phyloP scores from a whole-genome alignment of 768 basidiomycete genomes.

The Asterophora parasitica region DNA sequence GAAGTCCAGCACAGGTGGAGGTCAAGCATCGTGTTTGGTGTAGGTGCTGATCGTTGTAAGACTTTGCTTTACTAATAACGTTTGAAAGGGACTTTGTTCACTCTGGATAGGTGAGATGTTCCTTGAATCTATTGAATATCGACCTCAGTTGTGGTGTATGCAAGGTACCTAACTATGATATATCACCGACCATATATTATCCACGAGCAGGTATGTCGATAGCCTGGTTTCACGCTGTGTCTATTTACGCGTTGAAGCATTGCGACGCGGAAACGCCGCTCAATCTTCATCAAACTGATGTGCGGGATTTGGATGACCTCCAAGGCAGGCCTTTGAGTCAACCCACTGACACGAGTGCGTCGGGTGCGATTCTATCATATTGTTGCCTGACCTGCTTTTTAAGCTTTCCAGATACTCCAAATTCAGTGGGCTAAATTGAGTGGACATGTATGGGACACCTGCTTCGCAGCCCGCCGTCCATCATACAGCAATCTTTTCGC shows the following conservation, averaged over 20 bases:
- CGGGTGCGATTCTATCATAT: background rate
- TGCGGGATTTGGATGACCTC: background rate
- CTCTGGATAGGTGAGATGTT: constrained; percentile 10
- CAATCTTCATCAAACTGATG: constrained; percentile 5
- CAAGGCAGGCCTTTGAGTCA: constrained; percentile 4
- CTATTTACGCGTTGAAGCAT: constrained; percentile 6
- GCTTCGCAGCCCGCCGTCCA: constrained; percentile 3
- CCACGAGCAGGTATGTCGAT: constrained; percentile 8
- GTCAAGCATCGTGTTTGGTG: constrained; percentile 10
- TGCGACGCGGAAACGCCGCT: constrained; percentile 7
- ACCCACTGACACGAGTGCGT: constrained; percentile 9
- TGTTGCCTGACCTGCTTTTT: background rate
- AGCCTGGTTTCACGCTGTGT: background rate
- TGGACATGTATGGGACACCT: constrained; percentile 11
- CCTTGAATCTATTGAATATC: background rate
- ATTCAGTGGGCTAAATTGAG: constrained; percentile 12
- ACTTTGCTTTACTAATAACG: background rate
- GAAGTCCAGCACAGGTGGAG: constrained; percentile 3
- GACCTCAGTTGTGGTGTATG: background rate
- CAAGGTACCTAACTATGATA: constrained; percentile 10
- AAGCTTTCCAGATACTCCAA: constrained; percentile 12
- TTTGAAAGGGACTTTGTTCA: constrained; percentile 15
- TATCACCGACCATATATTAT: constrained; percentile 15
- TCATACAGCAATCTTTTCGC: constrained; percentile 4
- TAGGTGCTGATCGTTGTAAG: background rate